These are phyloP conservation scores for Saksenaea oblongispora DNA, from an alignment of 371 early-diverging fungal genomes.

Conservation along the genomic window DNA sequence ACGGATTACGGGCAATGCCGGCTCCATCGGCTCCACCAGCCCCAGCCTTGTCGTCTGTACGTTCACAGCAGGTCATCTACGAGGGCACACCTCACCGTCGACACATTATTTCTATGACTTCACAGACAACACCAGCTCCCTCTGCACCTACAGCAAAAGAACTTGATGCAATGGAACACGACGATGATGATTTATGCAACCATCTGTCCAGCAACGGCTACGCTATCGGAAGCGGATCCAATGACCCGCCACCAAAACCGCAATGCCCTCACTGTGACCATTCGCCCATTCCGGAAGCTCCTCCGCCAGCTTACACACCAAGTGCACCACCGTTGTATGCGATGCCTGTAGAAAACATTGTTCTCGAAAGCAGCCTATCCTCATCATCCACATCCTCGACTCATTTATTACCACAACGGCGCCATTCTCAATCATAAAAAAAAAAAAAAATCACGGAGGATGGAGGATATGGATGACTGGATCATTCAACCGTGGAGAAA, in stretches of 20 bases:
- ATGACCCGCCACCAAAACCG: neutral
- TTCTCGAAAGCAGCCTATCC: slow-evolving; percentile 1
- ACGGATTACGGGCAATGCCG: neutral
- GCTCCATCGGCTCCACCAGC: slow-evolving; percentile 6
- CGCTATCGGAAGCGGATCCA: slow-evolving; percentile 1
- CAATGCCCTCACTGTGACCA: slow-evolving; percentile 8
- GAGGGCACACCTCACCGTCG: neutral
- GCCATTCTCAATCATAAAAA: neutral
- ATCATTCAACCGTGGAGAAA: slow-evolving; percentile 5
- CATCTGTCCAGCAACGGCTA: neutral
- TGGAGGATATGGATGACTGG: slow-evolving; percentile 6
- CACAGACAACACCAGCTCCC: slow-evolving; percentile 14
- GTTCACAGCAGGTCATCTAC: neutral
- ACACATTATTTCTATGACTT: slow-evolving; percentile 9
- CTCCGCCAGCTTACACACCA: slow-evolving; percentile 27
- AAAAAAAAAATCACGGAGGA: slow-evolving; percentile 7
- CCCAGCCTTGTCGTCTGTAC: slow-evolving; percentile 1
- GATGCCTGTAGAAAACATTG: slow-evolving; percentile 5
- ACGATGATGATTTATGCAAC: slow-evolving; percentile 5
- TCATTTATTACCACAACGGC: slow-evolving; percentile 3
- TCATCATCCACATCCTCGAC: slow-evolving; percentile 8
- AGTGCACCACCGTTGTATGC: slow-evolving; percentile 17
- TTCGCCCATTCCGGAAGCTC: slow-evolving; percentile 13
- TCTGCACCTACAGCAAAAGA: slow-evolving; percentile 25
- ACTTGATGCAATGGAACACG: slow-evolving; percentile 7